Percentiles rank a stretch among this genome's conserved stretches.
Conservation (phyloP, 139 green algal species). For the Chlorella sp. region DNA sequence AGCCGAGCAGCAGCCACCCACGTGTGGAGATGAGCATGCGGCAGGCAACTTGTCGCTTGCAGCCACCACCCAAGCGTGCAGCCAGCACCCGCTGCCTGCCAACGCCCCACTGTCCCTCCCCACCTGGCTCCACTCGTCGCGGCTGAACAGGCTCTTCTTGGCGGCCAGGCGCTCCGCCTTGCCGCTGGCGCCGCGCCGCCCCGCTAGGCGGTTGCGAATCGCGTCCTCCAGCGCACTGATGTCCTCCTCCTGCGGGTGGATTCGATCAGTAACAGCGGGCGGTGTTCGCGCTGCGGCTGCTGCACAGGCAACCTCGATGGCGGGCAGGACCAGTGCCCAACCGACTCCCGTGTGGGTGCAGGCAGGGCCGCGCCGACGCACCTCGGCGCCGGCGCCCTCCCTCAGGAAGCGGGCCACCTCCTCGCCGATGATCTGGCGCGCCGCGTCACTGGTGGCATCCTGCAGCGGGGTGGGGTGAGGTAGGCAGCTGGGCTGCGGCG, state of each 20-base stretch:
- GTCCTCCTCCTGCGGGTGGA: conserved; percentile 38
- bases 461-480: not conserved
- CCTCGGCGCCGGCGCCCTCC: conserved; percentile 17
- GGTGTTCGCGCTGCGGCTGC: too few species aligned
- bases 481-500: too few species aligned
- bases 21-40: too few species aligned
- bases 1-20: too few species aligned
- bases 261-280: too few species aligned
- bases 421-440: conserved; percentile 20
- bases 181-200: conserved; percentile 10
- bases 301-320: too few species aligned
- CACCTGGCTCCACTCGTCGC: conserved; percentile 20
- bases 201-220: conserved; percentile 32
- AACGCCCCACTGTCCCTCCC: too few species aligned
- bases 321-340: not conserved
- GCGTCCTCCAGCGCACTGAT: conserved; percentile 18
- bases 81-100: too few species aligned
- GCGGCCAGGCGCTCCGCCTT: conserved; percentile 19
- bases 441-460: not conserved
- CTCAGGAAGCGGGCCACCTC: conserved; percentile 30
- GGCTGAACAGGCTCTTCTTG: conserved; percentile 16
- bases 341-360: not conserved
- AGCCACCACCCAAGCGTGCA: too few species aligned
- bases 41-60: too few species aligned
- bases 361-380: not conserved